Percentiles rank a stretch among this genome's conserved stretches.
Conservation (phyloP, 2,329 filamentous ascomycete species). For the Chaetomium globosum region DNA sequence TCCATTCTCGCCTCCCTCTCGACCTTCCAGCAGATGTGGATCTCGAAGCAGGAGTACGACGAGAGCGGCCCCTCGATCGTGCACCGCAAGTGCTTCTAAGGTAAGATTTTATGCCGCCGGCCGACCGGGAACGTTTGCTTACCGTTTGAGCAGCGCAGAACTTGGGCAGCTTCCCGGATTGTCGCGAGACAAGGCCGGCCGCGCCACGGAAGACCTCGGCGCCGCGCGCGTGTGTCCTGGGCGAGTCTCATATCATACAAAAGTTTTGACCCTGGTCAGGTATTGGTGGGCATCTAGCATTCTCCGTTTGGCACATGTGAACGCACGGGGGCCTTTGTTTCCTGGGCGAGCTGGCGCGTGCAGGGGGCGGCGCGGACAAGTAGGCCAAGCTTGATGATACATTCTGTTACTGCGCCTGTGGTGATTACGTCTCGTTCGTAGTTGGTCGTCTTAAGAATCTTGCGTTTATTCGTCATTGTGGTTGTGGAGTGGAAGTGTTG, state of each 20-base stretch:
- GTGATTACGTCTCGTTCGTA: slow-evolving; percentile 39
- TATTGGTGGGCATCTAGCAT: slow-evolving; percentile 53
- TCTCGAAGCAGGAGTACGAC: slow-evolving; percentile 99
- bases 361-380: slow-evolving; percentile 52
- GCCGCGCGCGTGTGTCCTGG: slow-evolving; percentile 52
- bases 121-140: not conserved
- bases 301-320: slow-evolving; percentile 49
- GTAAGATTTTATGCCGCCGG: slow-evolving; percentile 46
- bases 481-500: not conserved
- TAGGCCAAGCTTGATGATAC: slow-evolving; percentile 61
- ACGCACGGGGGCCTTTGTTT: slow-evolving; percentile 54
- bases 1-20: slow-evolving; percentile 99
- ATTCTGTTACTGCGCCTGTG: slow-evolving; percentile 48
- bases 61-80: slow-evolving; percentile 99
- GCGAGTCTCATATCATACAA: slow-evolving; percentile 60
- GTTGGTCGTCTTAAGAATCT: slow-evolving; percentile 28
- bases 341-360: slow-evolving; percentile 53
- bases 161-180: slow-evolving; percentile 37
- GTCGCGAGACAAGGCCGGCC: slow-evolving; percentile 44
- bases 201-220: slow-evolving; percentile 49
- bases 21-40: slow-evolving; percentile 99
- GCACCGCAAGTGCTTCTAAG: slow-evolving; percentile 99
- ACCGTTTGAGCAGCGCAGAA: slow-evolving; percentile 26
- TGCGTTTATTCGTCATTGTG: not conserved
- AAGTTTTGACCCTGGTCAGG: slow-evolving; percentile 60